phyloP scores from a whole-genome alignment of 2,329 filamentous ascomycete species.

The Trichoderma arundinaceum region DNA sequence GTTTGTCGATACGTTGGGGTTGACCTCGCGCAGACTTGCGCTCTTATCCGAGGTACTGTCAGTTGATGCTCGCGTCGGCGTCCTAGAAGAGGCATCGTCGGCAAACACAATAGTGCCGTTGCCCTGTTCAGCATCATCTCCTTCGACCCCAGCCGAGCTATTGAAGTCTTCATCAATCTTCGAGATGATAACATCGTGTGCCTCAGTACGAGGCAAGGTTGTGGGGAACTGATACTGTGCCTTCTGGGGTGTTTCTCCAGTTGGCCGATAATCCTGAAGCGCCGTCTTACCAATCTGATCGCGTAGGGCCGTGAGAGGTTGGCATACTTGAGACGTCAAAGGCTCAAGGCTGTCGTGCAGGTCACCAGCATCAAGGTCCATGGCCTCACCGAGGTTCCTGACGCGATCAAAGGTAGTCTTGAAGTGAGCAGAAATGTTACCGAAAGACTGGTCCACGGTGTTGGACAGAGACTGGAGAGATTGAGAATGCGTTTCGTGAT shows the following conservation, averaged over 20 bases:
- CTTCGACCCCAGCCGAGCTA: constrained; percentile 1
- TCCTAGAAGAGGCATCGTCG: constrained; percentile 41
- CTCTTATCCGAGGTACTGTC: constrained; percentile 40
- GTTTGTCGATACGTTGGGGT: constrained; percentile 56
- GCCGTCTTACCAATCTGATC: constrained; percentile 67
- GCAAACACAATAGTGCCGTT: constrained; percentile 51
- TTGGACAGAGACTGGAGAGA: constrained; percentile 69
- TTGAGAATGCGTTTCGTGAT: constrained; percentile 72
- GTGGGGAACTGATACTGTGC: constrained; percentile 80
- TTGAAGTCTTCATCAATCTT: constrained; percentile 44
- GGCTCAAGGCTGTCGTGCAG: constrained; percentile 67
- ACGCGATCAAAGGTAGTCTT: constrained; percentile 71
- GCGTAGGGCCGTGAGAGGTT: constrained; percentile 74
- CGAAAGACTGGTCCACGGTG: constrained; percentile 75
- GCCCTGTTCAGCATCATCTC: constrained; percentile 7
- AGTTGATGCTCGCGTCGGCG: constrained; percentile 42
- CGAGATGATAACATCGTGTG: constrained; percentile 53
- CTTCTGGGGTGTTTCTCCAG: constrained; percentile 85
- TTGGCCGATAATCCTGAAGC: constrained; percentile 81
- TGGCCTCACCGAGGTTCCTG: constrained; percentile 69
- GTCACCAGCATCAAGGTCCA: constrained; percentile 63
- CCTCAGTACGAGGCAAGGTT: constrained; percentile 73
- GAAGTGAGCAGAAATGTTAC: constrained; percentile 72
- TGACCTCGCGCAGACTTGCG: constrained; percentile 61
- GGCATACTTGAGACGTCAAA: constrained; percentile 64